phyloP scores from a whole-genome alignment of 495 filamentous ascomycete genomes.

The Cercophora newfieldiana region DNA sequence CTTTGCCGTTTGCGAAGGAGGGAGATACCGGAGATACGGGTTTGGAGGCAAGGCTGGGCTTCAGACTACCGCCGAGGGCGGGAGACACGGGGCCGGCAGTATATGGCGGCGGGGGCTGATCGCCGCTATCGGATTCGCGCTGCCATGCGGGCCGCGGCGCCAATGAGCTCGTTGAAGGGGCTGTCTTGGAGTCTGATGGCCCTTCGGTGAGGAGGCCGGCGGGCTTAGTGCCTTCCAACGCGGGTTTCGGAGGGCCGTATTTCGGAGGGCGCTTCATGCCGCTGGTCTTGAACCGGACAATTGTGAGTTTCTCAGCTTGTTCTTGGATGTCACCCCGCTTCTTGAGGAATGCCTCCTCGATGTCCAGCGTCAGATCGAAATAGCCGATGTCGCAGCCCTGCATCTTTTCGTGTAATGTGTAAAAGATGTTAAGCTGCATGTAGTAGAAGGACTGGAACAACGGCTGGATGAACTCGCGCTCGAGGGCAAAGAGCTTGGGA shows the following conservation, averaged over 20 bases:
- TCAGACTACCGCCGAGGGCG: neutral
- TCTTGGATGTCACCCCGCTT: constrained; percentile 88
- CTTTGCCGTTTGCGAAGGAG: constrained; percentile 19
- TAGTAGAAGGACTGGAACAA: constrained; percentile 99
- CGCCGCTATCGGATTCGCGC: constrained; percentile 28
- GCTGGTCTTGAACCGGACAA: constrained; percentile 86
- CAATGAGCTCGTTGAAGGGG: constrained; percentile 9
- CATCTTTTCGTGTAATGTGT: constrained; percentile 97
- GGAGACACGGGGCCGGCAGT: constrained; percentile 27
- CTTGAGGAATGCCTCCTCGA: constrained; percentile 84
- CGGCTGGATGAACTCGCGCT: constrained; percentile 94
- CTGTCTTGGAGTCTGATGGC: constrained; percentile 22
- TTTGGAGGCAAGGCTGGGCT: neutral
- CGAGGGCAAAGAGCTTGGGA: constrained; percentile 87
- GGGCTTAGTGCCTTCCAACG: constrained; percentile 42
- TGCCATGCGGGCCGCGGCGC: constrained; percentile 27
- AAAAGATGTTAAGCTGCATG: constrained; percentile 99
- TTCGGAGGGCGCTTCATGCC: constrained; percentile 60
- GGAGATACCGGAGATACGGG: constrained; percentile 13
- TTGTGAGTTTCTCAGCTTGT: constrained; percentile 73
- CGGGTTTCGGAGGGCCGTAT: constrained; percentile 45
- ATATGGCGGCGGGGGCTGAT: constrained; percentile 59
- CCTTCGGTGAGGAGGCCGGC: constrained; percentile 44
- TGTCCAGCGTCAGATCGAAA: constrained; percentile 86
- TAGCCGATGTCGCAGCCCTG: constrained; percentile 95